Evolutionary conservation across 257 asterid species (phyloP), one percentile per base, ranked within the genome.

Genomic region (Penstemon eatonii): DNA sequence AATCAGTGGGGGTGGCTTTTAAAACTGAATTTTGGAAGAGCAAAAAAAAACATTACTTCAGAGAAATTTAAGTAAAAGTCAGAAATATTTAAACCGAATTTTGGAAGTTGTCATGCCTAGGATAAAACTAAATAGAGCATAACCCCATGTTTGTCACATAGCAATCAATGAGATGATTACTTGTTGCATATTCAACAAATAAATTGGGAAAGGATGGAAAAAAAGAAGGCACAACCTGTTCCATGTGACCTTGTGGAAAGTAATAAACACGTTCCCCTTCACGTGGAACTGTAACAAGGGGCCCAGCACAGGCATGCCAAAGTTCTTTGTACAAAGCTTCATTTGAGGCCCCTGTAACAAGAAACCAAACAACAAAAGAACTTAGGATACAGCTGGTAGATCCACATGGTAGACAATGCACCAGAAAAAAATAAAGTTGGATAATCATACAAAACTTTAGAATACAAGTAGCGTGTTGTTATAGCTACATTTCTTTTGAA

Each of bases 271-370:
- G 83, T 75, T 88, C 99, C 11, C 90, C 89, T 76, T 90, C 88
- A 75, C 91, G 87, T 54, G 99, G 99, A 75, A 93, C 84, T 7
- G 81, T 77, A 56, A 93, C 96, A 60, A 93, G 97, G 60, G 99
- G 96, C 25, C 99, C 99, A 43, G 99, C 99, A 81, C 99, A 93
- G 59, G 97, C 95, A 82, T 87, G 88, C 99, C 99, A 93, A 8
- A 93, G 94, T 78, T 90, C 95, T 81, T 84, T 83, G 74, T 80
- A 90, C 73, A 93, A 69, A 56, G 94, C 96, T 70, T 85, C 91
- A 85, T 73, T 80, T 47, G 80, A 47, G 41, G 75, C 60, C 60
- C 88, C 98, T 93, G 80, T 51, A 67, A 72, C 47, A 75, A 65
- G 75, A 65, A 65, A 73, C 58, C 70, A 73, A 7, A 50, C n/a